These are phyloP conservation scores for Ophiostoma ulmi DNA, from an alignment of 2,329 filamentous ascomycete genomes.

Conservation along the genomic window DNA sequence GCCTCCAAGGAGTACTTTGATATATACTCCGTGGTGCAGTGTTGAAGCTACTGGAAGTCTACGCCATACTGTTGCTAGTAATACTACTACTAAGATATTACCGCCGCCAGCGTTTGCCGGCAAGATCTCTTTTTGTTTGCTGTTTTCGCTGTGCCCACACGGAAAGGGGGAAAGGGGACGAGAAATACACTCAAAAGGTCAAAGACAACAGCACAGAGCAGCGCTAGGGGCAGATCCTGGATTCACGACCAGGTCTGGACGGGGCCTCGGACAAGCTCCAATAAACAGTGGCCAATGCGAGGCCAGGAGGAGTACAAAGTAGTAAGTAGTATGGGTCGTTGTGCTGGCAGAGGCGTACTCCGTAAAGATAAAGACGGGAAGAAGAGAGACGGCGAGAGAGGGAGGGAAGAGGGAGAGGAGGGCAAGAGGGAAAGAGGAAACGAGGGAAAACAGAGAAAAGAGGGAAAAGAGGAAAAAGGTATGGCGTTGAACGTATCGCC, in stretches of 20 bases:
- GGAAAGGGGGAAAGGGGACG: slow-evolving; percentile 16
- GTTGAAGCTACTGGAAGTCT: background rate
- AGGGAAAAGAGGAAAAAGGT: background rate
- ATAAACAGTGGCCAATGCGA: slow-evolving; percentile 9
- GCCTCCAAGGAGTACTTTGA: background rate
- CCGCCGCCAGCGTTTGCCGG: slow-evolving; percentile 11
- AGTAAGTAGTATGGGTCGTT: background rate
- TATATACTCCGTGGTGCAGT: background rate
- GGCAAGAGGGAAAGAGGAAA: background rate
- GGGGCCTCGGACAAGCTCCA: slow-evolving; percentile 14
- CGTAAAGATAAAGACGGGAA: background rate
- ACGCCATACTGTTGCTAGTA: background rate
- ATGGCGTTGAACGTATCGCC: background rate
- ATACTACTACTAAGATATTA: background rate
- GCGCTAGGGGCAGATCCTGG: slow-evolving; percentile 23
- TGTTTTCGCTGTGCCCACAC: slow-evolving; percentile 2
- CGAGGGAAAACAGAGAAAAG: background rate
- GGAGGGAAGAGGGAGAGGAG: background rate
- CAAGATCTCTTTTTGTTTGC: slow-evolving; percentile 15
- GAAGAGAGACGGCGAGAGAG: background rate
- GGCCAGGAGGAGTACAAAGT: background rate
- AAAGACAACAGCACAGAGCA: slow-evolving; percentile 21
- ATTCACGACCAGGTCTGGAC: slow-evolving; percentile 20
- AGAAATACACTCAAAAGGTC: background rate
- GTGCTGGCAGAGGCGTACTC: slow-evolving; percentile 1